Conservation (phyloP, 2,329 filamentous ascomycete genomes). For the Aspergillus sp. region DNA sequence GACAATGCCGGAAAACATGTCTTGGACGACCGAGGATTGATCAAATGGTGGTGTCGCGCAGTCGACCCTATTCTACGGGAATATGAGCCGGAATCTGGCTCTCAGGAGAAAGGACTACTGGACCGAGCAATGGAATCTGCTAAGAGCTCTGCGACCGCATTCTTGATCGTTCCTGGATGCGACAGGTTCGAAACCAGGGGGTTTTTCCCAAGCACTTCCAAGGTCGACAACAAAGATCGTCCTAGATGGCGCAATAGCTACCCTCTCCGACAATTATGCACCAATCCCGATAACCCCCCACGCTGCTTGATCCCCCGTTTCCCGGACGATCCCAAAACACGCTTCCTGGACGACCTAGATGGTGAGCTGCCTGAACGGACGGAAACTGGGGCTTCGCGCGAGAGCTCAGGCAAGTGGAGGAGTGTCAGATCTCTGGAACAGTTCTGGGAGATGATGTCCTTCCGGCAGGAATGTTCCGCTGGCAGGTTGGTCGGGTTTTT, state of each 20-base stretch:
- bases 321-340: slow-evolving; percentile 90
- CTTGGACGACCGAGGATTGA: slow-evolving; percentile 79
- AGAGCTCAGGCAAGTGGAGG: slow-evolving; percentile 68
- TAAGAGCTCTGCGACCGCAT: slow-evolving; percentile 58
- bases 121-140: slow-evolving; percentile 25
- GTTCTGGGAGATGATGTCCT: slow-evolving; percentile 99
- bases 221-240: slow-evolving; percentile 31
- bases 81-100: slow-evolving; percentile 36
- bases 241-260: slow-evolving; percentile 56
- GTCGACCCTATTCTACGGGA: slow-evolving; percentile 67
- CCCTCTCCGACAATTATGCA: slow-evolving; percentile 69
- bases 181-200: slow-evolving; percentile 75
- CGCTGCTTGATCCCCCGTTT: slow-evolving; percentile 84
- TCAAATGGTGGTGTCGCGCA: slow-evolving; percentile 94
- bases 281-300: slow-evolving; percentile 64
- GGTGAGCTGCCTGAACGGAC: slow-evolving; percentile 59
- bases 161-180: slow-evolving; percentile 81
- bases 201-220: slow-evolving; percentile 61
- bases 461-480: slow-evolving; percentile 89
- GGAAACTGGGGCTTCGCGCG: slow-evolving; percentile 25
- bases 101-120: slow-evolving; percentile 24
- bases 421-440: slow-evolving; percentile 78
- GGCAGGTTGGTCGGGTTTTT: slow-evolving; percentile 90
- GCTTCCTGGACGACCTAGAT: slow-evolving; percentile 84
- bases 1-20: slow-evolving; percentile 85